Conservation (phyloP, 2,329 filamentous ascomycete species). For the Lasiodiplodia theobromae region DNA sequence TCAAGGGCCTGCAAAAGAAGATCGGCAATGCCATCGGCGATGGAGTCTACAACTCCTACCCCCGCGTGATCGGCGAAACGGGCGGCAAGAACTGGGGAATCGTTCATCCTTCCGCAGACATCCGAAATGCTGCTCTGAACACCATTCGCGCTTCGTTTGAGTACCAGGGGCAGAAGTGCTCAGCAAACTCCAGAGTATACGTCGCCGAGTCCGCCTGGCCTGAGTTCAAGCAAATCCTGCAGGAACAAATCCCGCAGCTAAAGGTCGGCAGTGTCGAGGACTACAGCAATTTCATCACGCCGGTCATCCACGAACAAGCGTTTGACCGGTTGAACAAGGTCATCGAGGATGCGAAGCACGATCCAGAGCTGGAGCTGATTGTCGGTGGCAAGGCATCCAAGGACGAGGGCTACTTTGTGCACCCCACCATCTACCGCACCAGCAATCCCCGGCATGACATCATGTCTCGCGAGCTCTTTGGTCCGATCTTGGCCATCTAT, state of each 20-base stretch:
- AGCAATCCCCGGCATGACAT: conserved; percentile 76
- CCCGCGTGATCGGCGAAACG: conserved; percentile 87
- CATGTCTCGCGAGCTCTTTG: conserved; percentile 81
- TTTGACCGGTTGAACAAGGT: conserved; percentile 82
- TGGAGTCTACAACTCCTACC: conserved; percentile 83
- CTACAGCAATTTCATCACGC: conserved; percentile 81
- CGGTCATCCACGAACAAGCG: conserved; percentile 81
- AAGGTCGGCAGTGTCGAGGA: conserved; percentile 74
- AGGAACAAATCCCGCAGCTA: conserved; percentile 71
- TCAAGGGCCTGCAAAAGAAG: conserved; percentile 87
- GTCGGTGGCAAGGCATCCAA: conserved; percentile 79
- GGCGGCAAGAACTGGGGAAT: conserved; percentile 95
- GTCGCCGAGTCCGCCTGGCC: conserved; percentile 78
- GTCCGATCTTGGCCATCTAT: conserved; percentile 75
- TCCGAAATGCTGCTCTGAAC: conserved; percentile 79
- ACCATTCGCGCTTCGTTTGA: conserved; percentile 88
- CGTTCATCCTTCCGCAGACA: conserved; percentile 77
- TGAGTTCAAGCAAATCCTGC: conserved; percentile 71
- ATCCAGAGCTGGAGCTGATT: conserved; percentile 74
- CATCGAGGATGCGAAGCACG: conserved; percentile 81
- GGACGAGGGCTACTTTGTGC: conserved; percentile 80
- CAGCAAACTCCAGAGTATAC: conserved; percentile 81
- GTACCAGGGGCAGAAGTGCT: conserved; percentile 92
- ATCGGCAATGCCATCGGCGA: conserved; percentile 83
- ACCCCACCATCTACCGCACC: conserved; percentile 82